Evolutionary conservation across 768 basidiomycete genomes (phyloP).

Genomic region (Strobilomyces confusus): DNA sequence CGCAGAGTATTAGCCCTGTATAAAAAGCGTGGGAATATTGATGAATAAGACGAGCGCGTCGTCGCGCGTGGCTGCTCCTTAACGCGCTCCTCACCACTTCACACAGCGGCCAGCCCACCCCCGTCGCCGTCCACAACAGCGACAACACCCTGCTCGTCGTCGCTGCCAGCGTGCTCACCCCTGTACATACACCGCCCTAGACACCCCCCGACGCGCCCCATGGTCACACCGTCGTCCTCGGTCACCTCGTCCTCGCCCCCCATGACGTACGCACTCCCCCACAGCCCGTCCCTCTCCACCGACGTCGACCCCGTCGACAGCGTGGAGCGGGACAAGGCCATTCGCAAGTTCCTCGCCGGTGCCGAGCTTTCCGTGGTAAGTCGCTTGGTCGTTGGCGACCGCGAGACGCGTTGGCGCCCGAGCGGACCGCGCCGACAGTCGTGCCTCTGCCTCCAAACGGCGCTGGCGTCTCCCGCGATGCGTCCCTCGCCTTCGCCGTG

Average conservation of each 20-base stretch:
- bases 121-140: constrained; percentile 31
- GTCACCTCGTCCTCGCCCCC: constrained; percentile 81
- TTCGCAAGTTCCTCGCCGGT: constrained; percentile 73
- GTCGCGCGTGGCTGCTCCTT: constrained; percentile 34
- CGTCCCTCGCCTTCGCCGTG: not conserved
- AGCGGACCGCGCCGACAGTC: constrained; percentile 21
- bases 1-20: no score
- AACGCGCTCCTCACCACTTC: constrained; percentile 37
- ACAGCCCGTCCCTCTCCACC: constrained; percentile 37
- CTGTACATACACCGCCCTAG: constrained; percentile 10
- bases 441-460: constrained; percentile 1
- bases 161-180: constrained; percentile 7
- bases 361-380: constrained; percentile 80
- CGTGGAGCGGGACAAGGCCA: constrained; percentile 62
- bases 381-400: constrained; percentile 29
- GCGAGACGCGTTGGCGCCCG: constrained; percentile 46
- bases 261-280: constrained; percentile 52
- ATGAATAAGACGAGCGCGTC: constrained; percentile 38
- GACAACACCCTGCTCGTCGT: constrained; percentile 20
- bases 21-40: constrained; percentile 30
- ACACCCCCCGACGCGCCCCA: constrained; percentile 34
- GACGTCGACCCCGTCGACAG: constrained; percentile 43
- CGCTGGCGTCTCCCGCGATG: constrained; percentile 1
- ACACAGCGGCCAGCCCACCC: constrained; percentile 36
- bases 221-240: constrained; percentile 80